A percentile compares a stretch with the other conserved stretches of the same genome.
Conservation (phyloP, 2,329 filamentous ascomycete species). For the Ambrosiella xylebori region DNA sequence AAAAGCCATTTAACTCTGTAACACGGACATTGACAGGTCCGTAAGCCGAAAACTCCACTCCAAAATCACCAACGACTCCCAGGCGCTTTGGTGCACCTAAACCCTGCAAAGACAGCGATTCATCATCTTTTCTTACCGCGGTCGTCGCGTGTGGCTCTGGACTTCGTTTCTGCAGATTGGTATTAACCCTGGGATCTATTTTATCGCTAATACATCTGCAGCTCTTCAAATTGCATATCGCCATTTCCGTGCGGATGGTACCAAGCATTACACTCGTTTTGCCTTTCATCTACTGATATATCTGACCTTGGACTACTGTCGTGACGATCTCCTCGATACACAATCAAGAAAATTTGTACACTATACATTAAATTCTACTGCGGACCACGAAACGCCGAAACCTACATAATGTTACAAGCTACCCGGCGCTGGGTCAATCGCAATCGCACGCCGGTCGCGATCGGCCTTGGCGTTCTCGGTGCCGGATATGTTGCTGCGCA, state of each 20-base stretch:
- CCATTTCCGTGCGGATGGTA: neutral
- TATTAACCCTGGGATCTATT: neutral
- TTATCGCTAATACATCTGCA: neutral
- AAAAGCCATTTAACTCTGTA: neutral
- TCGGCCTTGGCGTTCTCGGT: conserved; percentile 74
- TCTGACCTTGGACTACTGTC: no score
- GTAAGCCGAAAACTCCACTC: neutral
- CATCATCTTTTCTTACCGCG: neutral
- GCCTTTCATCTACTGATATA: neutral
- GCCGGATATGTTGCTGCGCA: conserved; percentile 83
- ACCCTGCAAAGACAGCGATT: neutral
- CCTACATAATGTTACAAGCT: conserved; percentile 41
- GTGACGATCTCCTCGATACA: no score
- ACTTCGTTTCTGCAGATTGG: neutral
- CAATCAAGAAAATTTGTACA: no score
- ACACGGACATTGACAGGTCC: neutral
- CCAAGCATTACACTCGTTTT: neutral
- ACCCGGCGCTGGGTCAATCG: conserved; percentile 82
- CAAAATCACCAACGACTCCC: neutral
- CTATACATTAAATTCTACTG: no score
- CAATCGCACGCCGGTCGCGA: conserved; percentile 76
- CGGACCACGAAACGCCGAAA: neutral
- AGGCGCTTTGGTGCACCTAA: neutral
- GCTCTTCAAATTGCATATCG: neutral
- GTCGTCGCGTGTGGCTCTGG: neutral